These are phyloP conservation scores for Elsinoe necatrix DNA, from an alignment of 2,329 filamentous ascomycete species.

Conservation along the genomic window DNA sequence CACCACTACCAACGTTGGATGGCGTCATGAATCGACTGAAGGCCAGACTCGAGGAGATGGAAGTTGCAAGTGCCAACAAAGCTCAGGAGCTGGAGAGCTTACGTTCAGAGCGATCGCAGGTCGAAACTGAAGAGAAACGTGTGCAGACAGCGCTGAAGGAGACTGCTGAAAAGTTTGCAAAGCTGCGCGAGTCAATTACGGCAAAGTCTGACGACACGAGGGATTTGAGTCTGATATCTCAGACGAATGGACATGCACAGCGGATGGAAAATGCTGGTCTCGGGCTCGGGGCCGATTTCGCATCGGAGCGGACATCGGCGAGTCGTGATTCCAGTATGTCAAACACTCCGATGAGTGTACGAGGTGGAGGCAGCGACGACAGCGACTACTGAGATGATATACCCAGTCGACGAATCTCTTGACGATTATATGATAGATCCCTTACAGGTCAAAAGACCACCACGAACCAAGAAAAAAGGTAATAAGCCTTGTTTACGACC, in stretches of 20 bases:
- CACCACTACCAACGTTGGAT: conserved; percentile 65
- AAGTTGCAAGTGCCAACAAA: conserved; percentile 50
- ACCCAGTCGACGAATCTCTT: background rate
- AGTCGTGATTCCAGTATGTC: background rate
- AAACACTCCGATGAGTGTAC: conserved; percentile 7
- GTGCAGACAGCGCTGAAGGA: conserved; percentile 75
- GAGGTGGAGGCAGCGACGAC: background rate
- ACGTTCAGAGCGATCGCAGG: conserved; percentile 58
- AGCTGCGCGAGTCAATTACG: conserved; percentile 34
- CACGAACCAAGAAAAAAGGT: background rate
- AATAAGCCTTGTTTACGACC: background rate
- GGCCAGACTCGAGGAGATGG: conserved; percentile 53
- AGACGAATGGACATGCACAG: conserved; percentile 6
- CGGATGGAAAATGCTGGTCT: background rate
- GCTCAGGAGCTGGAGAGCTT: conserved; percentile 57
- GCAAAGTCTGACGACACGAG: background rate
- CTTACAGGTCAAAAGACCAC: background rate
- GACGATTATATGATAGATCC: background rate
- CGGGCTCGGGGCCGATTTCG: background rate
- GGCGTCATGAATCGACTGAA: conserved; percentile 59
- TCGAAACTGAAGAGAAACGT: conserved; percentile 63
- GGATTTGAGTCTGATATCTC: conserved; percentile 5
- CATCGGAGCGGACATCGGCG: conserved; percentile 6
- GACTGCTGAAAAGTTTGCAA: conserved; percentile 64
- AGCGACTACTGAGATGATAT: conserved; percentile 9